These are phyloP conservation scores for Colletotrichum kahawae DNA, from an alignment of 2,329 filamentous ascomycete genomes.

Conservation along the genomic window DNA sequence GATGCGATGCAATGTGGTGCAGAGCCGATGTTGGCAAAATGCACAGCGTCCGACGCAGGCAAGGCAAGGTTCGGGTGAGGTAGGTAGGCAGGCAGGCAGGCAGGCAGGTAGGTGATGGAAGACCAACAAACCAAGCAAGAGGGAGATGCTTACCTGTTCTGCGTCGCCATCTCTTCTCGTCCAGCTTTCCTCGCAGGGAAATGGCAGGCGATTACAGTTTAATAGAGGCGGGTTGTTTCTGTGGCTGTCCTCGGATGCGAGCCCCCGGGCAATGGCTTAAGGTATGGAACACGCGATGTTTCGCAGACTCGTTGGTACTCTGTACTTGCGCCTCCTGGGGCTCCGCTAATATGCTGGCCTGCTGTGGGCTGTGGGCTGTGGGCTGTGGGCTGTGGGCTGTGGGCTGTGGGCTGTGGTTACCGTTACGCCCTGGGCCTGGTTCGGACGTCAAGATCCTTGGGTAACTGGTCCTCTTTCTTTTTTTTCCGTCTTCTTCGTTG, in stretches of 20 bases:
- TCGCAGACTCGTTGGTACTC: slow-evolving; percentile 16
- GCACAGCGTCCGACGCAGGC: neutral
- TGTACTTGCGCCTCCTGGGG: slow-evolving; percentile 17
- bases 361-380: neutral
- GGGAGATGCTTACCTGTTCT: slow-evolving; percentile 35
- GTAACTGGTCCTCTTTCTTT: neutral
- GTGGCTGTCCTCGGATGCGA: slow-evolving; percentile 16
- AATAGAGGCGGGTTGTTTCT: slow-evolving; percentile 12
- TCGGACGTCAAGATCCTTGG: slow-evolving; percentile 8
- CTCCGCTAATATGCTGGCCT: slow-evolving; percentile 3
- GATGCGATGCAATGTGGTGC: neutral
- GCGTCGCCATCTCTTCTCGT: slow-evolving; percentile 34
- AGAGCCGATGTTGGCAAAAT: neutral
- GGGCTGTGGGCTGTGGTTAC: neutral
- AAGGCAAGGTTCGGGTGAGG: neutral
- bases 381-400: neutral
- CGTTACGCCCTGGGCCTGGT: neutral
- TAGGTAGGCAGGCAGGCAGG: neutral
- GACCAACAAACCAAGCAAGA: neutral
- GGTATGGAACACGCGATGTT: slow-evolving; percentile 24
- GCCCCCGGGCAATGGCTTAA: slow-evolving; percentile 13
- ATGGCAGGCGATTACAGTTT: slow-evolving; percentile 15
- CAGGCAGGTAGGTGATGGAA: neutral
- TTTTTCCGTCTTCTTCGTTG: neutral
- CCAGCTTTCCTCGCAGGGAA: neutral